Base-by-base conservation (phyloP, 1,139 yeast genomes). In the Yamadazyma pseudoaaseri region DNA sequence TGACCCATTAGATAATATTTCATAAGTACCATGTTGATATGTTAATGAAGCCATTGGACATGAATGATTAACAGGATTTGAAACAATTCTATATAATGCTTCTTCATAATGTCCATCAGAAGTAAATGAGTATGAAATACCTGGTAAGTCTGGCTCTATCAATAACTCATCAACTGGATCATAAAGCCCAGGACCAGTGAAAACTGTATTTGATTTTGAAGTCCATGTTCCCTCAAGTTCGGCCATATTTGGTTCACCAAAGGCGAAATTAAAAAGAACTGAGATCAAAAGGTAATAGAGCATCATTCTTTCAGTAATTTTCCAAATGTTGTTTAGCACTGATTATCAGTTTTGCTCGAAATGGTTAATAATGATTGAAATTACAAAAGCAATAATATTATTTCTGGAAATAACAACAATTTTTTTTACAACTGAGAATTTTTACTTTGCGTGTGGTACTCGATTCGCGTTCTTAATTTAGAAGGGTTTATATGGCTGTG, bases 131-230 rank as follows among this genome's bases (percentile, higher is more conserved):
- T 83, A 87, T 5, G 95, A 82, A 40, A 90, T 78, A 17, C 98
- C 98, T 4, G 98, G 97, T 35, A 92, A 73, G 16, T 90, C 92
- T 3, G 98, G 98, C 58, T 94, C 98, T 46, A 89, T 86, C 40
- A 92, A 69, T 18, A 90, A 75, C 59, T 92, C 98, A 54, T 89
- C 96, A 16, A 89, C 85, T 2, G 98, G 98, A 57, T 92, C 97
- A 56, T 79, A 92, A 54, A 92, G 92, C 3, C 92, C 96, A 0
- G 98, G 96, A 0, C 98, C 98, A 0, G 98, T 92, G 65, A 92
- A 83, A 7, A 94, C 98, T 6, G 95, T 80, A 57, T 86, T 86
- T 14, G 97, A 82, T 58, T 92, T 92, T 12, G 97, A 83, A 1
- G 90, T 61, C 98, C 98, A 92, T 0, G 98, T 92, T n/a, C 98